Base-by-base conservation (phyloP, 2,329 filamentous ascomycete genomes). In the Arthrobotrys megalospora region DNA sequence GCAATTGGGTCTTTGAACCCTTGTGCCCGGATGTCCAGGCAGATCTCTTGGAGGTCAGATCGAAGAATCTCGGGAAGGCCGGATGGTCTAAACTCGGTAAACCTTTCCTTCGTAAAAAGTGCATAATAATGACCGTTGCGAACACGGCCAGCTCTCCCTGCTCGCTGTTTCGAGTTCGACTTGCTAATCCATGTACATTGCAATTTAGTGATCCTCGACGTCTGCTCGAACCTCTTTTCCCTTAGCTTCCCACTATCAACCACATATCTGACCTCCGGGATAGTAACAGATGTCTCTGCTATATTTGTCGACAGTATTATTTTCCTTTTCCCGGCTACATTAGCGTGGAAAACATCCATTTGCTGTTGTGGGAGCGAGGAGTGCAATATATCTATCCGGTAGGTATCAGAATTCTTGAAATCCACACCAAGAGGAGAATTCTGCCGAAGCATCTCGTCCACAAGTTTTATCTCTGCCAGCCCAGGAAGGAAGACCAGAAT, bases 251-350 rank as follows among this genome's bases (percentile, higher is more conserved):
- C 87, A 14, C 83, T 83, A 76, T 88, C 87, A 38, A 88, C 82
- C 1, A 88, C 86, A 80, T 85, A 86, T 67, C 84, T 84, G 19
- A 88, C 86, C 76, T 88, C 87, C 7, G 86, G 85, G n/a, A 88
- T 85, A 5, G 87, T 88, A 47, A 88, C 82, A 2, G 85, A 87
- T 0, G 86, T 87, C 80, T 88, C 87, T 6, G 86, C 86, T 71
- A 88, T 86, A 68, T 87, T 87, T 0, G 87, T 88, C 2, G 86
- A 84, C 7, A 88, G 82, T 38, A 88, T 86, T 36, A 88, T 84
- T 78, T 87, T 86, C 50, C 87, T 84, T 55, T 84, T 84, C 14
- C 85, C 86, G 12, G 78, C 63, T 2, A 85, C 84, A 1, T 85
- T 80, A 1, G 83, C 81, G 2, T 84, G 81, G 70, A 87, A 86